Evolutionary conservation across 306 rosid species (phyloP).

Genomic region (Vigna nakashimae): DNA sequence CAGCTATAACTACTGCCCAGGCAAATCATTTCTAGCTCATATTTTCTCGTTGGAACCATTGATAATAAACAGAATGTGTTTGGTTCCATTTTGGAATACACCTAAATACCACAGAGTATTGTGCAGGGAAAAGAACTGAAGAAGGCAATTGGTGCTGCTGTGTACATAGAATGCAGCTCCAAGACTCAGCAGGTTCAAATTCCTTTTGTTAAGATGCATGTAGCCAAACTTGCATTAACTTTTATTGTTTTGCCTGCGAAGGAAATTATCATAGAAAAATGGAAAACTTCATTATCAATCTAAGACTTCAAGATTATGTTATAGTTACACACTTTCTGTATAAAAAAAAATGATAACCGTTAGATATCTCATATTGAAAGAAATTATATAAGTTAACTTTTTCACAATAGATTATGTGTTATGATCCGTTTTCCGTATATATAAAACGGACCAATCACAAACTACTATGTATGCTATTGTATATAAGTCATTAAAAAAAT

Average conservation of each 20-base stretch:
- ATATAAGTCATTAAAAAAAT: too few species aligned
- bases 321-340: too few species aligned
- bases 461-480: too few species aligned
- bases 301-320: neutral
- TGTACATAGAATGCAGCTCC: constrained; percentile 27
- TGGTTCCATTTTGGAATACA: neutral
- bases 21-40: neutral
- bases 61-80: neutral
- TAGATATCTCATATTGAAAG: too few species aligned
- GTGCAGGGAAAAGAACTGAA: constrained; percentile 24
- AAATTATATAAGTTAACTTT: too few species aligned
- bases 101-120: neutral
- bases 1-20: constrained; percentile 8
- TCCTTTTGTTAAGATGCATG: neutral
- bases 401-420: too few species aligned
- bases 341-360: too few species aligned
- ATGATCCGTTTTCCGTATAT: too few species aligned
- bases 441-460: too few species aligned
- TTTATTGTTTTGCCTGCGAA: neutral
- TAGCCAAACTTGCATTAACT: neutral
- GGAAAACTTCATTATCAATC: too few species aligned
- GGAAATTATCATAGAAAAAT: neutral
- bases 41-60: neutral
- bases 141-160: constrained; percentile 16
- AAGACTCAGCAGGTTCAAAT: constrained; percentile 18